These are phyloP conservation scores for Lycium barbarum DNA, from an alignment of 257 asterid genomes.

Conservation along the genomic window DNA sequence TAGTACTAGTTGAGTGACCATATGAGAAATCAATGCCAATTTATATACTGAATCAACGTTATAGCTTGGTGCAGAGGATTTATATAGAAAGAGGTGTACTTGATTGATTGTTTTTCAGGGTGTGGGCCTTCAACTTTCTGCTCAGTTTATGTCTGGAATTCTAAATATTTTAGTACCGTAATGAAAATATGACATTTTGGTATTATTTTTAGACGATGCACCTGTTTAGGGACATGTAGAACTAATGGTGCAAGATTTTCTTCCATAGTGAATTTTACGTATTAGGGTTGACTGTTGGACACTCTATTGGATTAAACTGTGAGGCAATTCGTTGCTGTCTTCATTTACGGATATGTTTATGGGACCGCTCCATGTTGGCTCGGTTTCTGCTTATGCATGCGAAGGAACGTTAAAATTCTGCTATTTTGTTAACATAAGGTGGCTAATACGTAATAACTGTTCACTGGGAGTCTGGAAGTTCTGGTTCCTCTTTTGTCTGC, in stretches of 20 bases:
- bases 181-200: neutral
- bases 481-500: neutral
- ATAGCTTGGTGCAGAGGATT: neutral
- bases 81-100: neutral
- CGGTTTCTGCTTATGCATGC: neutral
- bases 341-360: slow-evolving; percentile 9
- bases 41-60: neutral
- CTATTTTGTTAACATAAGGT: slow-evolving; percentile 13
- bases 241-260: neutral
- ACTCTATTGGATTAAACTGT: neutral
- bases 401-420: neutral
- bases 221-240: neutral
- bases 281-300: neutral
- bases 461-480: too few species aligned
- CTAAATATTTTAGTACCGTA: neutral
- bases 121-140: neutral
- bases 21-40: too few species aligned
- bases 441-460: neutral
- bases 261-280: neutral
- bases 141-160: neutral
- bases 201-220: neutral
- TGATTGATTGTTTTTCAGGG: neutral
- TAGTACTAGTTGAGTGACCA: too few species aligned
- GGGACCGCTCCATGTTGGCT: neutral
- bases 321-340: neutral